Evolutionary conservation across 2,329 filamentous ascomycete species (phyloP), one percentile per base, ranked within the genome.

Genomic region (Byssochlamys sp.): DNA sequence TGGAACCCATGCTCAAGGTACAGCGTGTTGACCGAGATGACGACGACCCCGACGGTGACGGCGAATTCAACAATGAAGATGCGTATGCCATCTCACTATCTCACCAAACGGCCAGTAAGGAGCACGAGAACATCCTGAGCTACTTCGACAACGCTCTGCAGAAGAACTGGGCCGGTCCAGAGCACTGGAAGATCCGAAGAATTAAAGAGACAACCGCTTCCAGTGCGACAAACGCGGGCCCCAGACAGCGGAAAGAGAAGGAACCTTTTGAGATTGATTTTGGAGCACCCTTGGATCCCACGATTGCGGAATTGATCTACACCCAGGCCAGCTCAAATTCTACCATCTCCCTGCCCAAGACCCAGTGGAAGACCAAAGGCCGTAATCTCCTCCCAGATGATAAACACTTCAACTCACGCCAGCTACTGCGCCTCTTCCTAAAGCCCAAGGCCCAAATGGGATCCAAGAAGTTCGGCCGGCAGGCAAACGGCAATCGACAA

Each of bases 111-210:
- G 80, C 81, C 54, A 89, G 90, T 59, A 76, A 75, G 50, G 78
- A 87, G 71, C 91, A 96, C 69, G 90, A 97, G 65, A 92, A 96
- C 66, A 96, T 99, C 58, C 81, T 99, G n/a, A 88, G 89, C 68
- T 99, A 97, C 76, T 99, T 99, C 69, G 94, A 99, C 71, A 90
- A 96, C 68, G 91, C 92, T 2, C 77, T 97, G 50, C 90, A 94
- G 70, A 97, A 96, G 81, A 96, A 96, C 68, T 99, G 94, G 92
- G 87, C 88, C 4, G 95, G 91, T 53, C 92, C 94, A n/a, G 94
- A 97, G 71, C 94, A 99, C 74, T 99, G 94, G 94, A 87, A 92
- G 64, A 97, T 99, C 69, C 84, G 89, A 61, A 90, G 91, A 69
- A 94, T 99, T 73, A 97, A 97, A 66, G 82, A 85, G 57, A 78